Base-by-base conservation (phyloP, 352 stramenopile genomes). In the Pythium brassicae region DNA sequence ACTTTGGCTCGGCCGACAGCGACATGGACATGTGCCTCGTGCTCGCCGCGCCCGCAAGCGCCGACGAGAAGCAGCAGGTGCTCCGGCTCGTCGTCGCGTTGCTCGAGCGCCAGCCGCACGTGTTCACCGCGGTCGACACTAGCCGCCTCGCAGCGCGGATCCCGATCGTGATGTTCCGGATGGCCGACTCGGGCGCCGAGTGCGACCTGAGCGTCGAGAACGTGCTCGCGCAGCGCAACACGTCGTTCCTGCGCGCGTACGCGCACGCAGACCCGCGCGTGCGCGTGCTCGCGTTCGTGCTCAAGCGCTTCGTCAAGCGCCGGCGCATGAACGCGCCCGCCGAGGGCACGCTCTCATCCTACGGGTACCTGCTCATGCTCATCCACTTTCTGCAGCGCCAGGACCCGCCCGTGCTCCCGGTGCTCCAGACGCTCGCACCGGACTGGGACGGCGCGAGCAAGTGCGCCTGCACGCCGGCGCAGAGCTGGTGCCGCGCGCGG, bases 81-180 rank as follows among this genome's bases (percentile, higher is more conserved):
- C 55, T 94, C 9, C 61, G 74, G n/a, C 63, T 86, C 46, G 75
- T 86, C 2, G 76, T 94, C 11, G 56, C 61, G 9, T 62, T 69
- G 5, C 58, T 92, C 14, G 79, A 89, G 45, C 63, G 66, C 15
- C 76, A 75, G 3, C 74, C 79, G 1, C 76, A 91, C 59, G 43
- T 92, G 35, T 94, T 94, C 48, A 55, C 63, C 1, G 82, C 72
- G 5, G 68, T 94, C 10, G 81, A 94, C 44, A 88, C 87, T 0
- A 81, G 72, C 2, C 78, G 96, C 0, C 68, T 98, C 19, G 98
- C 94, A 10, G 97, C 97, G 10, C 83, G 97, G 22, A 99, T 99
- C 49, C 97, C 97, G 12, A 98, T 99, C 57, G 77, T 99, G 26
- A 98, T 98, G 77, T 99, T 99, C 61, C 87, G 91, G 42, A 94